Conservation (phyloP, 2,329 filamentous ascomycete genomes). For the Eutypella sp. region DNA sequence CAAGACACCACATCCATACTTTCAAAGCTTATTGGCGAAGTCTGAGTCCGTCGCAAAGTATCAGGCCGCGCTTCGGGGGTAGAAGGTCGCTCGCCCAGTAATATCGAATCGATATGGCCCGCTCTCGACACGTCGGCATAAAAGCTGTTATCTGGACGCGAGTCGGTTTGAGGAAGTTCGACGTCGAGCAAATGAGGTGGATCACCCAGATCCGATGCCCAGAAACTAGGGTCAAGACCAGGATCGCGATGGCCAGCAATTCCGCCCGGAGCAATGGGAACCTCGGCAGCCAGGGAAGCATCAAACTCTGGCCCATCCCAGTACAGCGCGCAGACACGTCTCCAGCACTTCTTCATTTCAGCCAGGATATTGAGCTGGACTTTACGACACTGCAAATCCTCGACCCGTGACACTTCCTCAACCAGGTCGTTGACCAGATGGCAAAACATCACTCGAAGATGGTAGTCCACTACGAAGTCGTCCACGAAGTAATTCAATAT, state of each 20-base stretch:
- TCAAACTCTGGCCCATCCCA: slow-evolving; percentile 75
- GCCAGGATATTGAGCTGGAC: slow-evolving; percentile 77
- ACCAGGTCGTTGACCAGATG: slow-evolving; percentile 68
- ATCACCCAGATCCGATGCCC: slow-evolving; percentile 40
- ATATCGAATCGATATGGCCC: slow-evolving; percentile 43
- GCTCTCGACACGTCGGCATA: slow-evolving; percentile 42
- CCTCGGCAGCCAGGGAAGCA: slow-evolving; percentile 54
- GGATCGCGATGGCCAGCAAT: slow-evolving; percentile 57
- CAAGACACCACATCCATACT: slow-evolving; percentile 60
- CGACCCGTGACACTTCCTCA: slow-evolving; percentile 42
- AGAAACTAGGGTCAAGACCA: slow-evolving; percentile 49
- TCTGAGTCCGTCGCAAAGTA: slow-evolving; percentile 29
- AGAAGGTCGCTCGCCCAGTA: slow-evolving; percentile 37
- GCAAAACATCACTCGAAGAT: slow-evolving; percentile 74
- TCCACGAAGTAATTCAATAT: slow-evolving; percentile 96
- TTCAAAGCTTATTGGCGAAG: slow-evolving; percentile 52
- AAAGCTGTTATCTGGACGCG: slow-evolving; percentile 33
- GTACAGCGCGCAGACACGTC: slow-evolving; percentile 80
- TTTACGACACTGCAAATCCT: slow-evolving; percentile 38
- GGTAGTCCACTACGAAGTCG: slow-evolving; percentile 77
- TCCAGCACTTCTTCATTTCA: slow-evolving; percentile 97
- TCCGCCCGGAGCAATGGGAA: slow-evolving; percentile 72
- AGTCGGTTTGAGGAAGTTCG: slow-evolving; percentile 23
- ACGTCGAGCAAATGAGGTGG: slow-evolving; percentile 41
- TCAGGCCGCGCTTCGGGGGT: slow-evolving; percentile 39